A percentile compares a stretch with the other conserved stretches of the same genome.
phyloP scores from a whole-genome alignment of 768 basidiomycete genomes.

The Termitomyces sp. region DNA sequence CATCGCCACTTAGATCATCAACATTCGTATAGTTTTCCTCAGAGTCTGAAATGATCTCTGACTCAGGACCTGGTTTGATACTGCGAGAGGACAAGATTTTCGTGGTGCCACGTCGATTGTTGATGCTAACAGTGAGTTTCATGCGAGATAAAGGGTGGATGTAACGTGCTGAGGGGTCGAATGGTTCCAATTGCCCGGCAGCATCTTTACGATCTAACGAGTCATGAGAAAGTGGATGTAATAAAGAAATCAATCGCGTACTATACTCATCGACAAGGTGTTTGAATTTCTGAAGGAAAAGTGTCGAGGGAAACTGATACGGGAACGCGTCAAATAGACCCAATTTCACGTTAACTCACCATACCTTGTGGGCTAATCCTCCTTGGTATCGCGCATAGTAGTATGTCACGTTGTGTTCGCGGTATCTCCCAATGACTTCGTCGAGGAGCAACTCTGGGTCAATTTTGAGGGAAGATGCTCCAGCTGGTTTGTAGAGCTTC shows the following conservation, averaged over 20 bases:
- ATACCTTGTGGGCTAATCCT: slow-evolving; percentile 56
- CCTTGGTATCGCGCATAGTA: slow-evolving; percentile 58
- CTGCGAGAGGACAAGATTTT: slow-evolving; percentile 23
- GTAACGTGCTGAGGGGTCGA: slow-evolving; percentile 55
- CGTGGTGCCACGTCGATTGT: slow-evolving; percentile 15
- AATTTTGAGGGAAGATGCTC: slow-evolving; percentile 25
- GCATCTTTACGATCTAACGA: slow-evolving; percentile 41
- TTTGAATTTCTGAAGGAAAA: slow-evolving; percentile 32
- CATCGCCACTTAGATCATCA: slow-evolving; percentile 17
- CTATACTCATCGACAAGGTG: slow-evolving; percentile 52
- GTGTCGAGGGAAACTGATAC: slow-evolving; percentile 36
- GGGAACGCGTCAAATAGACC: slow-evolving; percentile 21
- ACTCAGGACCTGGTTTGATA: slow-evolving; percentile 17
- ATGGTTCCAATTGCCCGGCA: slow-evolving; percentile 37
- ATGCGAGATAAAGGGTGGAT: slow-evolving; percentile 60
- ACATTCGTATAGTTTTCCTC: slow-evolving; percentile 26
- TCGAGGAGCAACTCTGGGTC: slow-evolving; percentile 28
- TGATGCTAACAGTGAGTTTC: slow-evolving; percentile 29
- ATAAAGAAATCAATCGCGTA: slow-evolving; percentile 26
- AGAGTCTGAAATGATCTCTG: slow-evolving; percentile 24
- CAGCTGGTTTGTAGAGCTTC: slow-evolving; percentile 32
- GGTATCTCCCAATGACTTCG: slow-evolving; percentile 57
- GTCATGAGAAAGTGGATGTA: slow-evolving; percentile 4
- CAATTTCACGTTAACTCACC: slow-evolving; percentile 16
- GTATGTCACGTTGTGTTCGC: slow-evolving; percentile 31